Conservation (phyloP, 495 filamentous ascomycete species). For the Cercophora scortea region DNA sequence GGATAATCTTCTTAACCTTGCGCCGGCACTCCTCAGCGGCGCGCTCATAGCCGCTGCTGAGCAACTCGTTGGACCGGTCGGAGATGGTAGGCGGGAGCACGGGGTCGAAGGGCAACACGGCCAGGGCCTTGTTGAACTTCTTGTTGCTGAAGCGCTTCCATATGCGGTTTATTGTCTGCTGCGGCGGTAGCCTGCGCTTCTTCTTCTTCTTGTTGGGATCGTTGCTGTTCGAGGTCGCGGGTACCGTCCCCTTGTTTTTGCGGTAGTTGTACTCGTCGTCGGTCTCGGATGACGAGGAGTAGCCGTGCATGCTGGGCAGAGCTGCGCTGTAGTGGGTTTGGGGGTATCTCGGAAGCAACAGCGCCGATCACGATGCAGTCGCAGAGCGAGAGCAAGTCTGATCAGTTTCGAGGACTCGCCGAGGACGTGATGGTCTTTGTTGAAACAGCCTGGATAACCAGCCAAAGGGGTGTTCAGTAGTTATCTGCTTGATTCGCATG, state of each 20-base stretch:
- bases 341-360: neutral
- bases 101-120: slow-evolving; percentile 40
- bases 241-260: slow-evolving; percentile 18
- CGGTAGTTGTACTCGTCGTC: slow-evolving; percentile 27
- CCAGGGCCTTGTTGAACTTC: slow-evolving; percentile 39
- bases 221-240: slow-evolving; percentile 10
- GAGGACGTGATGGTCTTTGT: neutral
- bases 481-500: slow-evolving; percentile 1
- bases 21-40: slow-evolving; percentile 62
- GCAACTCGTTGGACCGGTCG: slow-evolving; percentile 40
- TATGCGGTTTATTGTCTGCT: slow-evolving; percentile 68
- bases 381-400: neutral
- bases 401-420: neutral
- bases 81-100: slow-evolving; percentile 36
- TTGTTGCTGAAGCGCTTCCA: slow-evolving; percentile 73
- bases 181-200: slow-evolving; percentile 56
- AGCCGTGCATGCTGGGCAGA: slow-evolving; percentile 26
- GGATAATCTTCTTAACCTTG: slow-evolving; percentile 80
- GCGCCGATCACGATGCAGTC: neutral
- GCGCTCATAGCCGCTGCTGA: slow-evolving; percentile 61
- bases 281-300: slow-evolving; percentile 27
- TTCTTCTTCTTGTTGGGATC: slow-evolving; percentile 43
- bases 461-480: neutral
- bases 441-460: neutral
- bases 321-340: neutral